Conservation (phyloP, 2,329 filamentous ascomycete species). For the Beauveria varroae region DNA sequence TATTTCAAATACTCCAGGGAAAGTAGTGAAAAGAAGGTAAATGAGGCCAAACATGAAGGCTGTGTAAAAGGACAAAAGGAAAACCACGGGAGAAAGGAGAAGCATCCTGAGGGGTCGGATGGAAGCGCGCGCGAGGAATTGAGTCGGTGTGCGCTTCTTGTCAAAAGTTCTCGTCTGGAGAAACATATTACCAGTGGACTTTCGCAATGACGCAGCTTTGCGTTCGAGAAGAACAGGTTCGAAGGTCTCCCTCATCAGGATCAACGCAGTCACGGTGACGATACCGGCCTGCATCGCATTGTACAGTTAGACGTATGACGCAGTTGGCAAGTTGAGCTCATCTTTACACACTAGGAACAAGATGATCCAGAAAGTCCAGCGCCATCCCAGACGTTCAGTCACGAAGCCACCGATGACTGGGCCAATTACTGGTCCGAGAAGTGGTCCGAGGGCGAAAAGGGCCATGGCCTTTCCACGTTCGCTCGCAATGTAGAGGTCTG, state of each 20-base stretch:
- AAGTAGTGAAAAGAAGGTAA: constrained; percentile 31
- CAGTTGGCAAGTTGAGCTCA: not conserved
- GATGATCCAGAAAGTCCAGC: constrained; percentile 43
- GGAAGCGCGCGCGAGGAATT: constrained; percentile 25
- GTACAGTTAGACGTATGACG: not conserved
- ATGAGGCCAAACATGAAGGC: constrained; percentile 29
- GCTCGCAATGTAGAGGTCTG: constrained; percentile 51
- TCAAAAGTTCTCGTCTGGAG: constrained; percentile 12
- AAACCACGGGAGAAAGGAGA: constrained; percentile 25
- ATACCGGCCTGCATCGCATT: not conserved
- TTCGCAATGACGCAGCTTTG: constrained; percentile 23
- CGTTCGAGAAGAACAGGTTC: constrained; percentile 20
- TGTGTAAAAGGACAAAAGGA: constrained; percentile 33
- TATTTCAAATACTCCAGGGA: constrained; percentile 27
- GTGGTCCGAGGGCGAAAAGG: constrained; percentile 52
- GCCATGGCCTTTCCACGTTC: constrained; percentile 56
- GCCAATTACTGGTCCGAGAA: constrained; percentile 43
- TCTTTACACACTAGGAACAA: constrained; percentile 27
- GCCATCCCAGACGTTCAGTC: constrained; percentile 37
- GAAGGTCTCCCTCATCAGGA: constrained; percentile 25
- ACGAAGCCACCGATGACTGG: constrained; percentile 37
- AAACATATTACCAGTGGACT: constrained; percentile 22
- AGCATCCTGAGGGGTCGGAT: constrained; percentile 39
- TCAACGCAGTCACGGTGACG: not conserved
- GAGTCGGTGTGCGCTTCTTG: constrained; percentile 11